These are phyloP conservation scores for Bruguiera parviflora DNA, from an alignment of 345 rosid species.

Conservation along the genomic window DNA sequence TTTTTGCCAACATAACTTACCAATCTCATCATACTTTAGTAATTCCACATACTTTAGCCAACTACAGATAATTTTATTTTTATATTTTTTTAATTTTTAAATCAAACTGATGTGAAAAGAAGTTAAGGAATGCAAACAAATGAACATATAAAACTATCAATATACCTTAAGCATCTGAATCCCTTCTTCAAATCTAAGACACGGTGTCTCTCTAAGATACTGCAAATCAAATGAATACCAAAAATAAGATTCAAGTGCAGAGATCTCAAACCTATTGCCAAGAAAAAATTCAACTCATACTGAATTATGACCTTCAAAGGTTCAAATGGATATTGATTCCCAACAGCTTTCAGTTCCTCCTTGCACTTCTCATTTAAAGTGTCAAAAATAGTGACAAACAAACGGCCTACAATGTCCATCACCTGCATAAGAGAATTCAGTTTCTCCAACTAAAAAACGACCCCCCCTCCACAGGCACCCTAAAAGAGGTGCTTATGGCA, in stretches of 20 bases:
- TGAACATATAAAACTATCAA: no score
- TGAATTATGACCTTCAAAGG: constrained; percentile 63
- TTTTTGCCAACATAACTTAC: no score
- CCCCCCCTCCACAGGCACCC: not conserved
- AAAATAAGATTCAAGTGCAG: constrained; percentile 8
- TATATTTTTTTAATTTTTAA: no score
- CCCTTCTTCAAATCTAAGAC: constrained; percentile 80
- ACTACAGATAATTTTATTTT: no score
- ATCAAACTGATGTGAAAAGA: no score
- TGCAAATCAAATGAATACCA: constrained; percentile 30
- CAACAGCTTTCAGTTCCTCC: constrained; percentile 73
- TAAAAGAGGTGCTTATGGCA: not conserved
- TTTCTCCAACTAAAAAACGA: not conserved
- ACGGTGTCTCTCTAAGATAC: constrained; percentile 66
- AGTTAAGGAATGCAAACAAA: no score
- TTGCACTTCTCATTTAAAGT: constrained; percentile 55
- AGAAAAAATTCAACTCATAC: not conserved
- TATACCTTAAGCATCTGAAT: constrained; percentile 84
- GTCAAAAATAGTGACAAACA: constrained; percentile 71
- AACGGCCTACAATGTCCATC: constrained; percentile 70
- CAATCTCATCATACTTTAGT: no score
- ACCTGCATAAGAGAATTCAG: constrained; percentile 40
- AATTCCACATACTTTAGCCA: no score
- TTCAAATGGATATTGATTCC: constrained; percentile 70
- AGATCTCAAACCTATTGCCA: not conserved